phyloP scores from a whole-genome alignment of 73 alveolate species.

The Paramecium pentaurelia region DNA sequence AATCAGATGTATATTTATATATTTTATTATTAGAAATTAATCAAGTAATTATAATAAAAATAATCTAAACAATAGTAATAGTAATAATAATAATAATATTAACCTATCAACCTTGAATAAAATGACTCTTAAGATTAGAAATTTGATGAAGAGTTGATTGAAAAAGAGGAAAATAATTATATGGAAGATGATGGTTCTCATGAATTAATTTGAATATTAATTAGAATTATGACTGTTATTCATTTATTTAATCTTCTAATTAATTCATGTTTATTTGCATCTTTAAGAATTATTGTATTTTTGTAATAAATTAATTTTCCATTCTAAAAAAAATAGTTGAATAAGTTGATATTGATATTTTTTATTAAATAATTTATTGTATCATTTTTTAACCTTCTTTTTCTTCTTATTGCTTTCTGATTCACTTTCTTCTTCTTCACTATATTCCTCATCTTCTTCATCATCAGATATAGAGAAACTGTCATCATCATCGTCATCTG shows the following conservation, averaged over 20 bases:
- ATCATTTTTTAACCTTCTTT: neutral
- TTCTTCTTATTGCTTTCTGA: neutral
- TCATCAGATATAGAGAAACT: neutral
- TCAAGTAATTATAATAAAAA: neutral
- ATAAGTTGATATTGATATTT: neutral
- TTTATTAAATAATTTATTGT: neutral
- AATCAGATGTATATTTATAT: neutral
- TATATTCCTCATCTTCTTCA: neutral
- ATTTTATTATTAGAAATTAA: neutral
- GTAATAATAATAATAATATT: neutral
- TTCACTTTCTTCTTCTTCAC: neutral
- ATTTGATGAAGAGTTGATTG: constrained; percentile 40
- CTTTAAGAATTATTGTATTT: neutral
- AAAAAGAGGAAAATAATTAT: neutral
- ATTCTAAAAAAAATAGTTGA: neutral
- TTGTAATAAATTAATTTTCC: neutral
- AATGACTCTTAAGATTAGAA: neutral
- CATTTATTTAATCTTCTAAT: neutral
- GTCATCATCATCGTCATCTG: neutral
- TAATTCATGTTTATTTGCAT: neutral
- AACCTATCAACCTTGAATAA: constrained; percentile 3
- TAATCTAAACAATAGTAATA: neutral
- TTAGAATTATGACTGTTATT: neutral
- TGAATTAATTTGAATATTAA: constrained; percentile 16
- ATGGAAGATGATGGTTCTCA: neutral